These are phyloP conservation scores for Brassica carinata DNA, from an alignment of 345 rosid species.

Conservation along the genomic window DNA sequence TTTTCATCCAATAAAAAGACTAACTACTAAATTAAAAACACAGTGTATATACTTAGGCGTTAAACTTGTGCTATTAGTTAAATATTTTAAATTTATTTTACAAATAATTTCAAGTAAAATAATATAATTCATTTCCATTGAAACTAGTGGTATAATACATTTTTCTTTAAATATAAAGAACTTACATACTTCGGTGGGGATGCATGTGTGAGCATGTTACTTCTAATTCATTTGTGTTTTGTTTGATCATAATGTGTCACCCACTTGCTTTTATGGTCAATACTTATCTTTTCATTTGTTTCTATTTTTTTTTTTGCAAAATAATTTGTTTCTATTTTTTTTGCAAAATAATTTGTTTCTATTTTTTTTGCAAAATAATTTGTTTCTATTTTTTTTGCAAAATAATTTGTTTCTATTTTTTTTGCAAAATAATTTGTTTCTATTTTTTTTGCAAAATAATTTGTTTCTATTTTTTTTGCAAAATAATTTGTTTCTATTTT, in stretches of 20 bases:
- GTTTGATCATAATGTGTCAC: constrained; percentile 9
- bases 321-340: background rate
- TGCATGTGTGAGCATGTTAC: constrained; percentile 43
- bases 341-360: background rate
- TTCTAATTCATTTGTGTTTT: constrained; percentile 5
- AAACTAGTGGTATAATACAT: background rate
- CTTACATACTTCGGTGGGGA: constrained; percentile 14
- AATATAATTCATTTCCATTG: background rate
- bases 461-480: background rate
- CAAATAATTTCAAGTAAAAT: background rate
- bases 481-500: background rate
- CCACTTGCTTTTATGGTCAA: constrained; percentile 25
- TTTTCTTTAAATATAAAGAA: background rate
- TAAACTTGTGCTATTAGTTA: background rate
- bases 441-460: background rate
- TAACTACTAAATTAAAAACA: background rate
- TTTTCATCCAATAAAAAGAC: background rate
- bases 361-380: background rate
- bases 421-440: background rate
- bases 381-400: background rate
- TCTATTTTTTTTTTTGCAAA: background rate
- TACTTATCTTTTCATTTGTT: background rate
- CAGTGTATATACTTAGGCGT: background rate
- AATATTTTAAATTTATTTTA: too few relatives aligned
- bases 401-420: background rate